A percentile compares a stretch with the other conserved stretches of the same genome.
Evolutionary conservation across 163 green algal genomes (phyloP).

Genomic region (Volvox carteri): DNA sequence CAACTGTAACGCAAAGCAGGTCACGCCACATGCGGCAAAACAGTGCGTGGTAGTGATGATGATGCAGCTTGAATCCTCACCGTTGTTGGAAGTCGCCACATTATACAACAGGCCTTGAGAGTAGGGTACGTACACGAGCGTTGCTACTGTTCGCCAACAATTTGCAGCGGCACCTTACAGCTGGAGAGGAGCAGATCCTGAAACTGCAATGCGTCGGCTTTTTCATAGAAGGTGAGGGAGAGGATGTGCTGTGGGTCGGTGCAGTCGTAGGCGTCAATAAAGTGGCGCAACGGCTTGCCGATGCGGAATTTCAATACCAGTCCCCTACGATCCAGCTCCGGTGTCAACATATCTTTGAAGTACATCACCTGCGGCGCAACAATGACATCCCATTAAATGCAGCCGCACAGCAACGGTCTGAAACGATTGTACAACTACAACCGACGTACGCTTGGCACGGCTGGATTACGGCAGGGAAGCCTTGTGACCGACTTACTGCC

Average conservation of each 20-base stretch:
- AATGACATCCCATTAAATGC: not conserved
- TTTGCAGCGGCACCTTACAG: slow-evolving; percentile 33
- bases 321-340: slow-evolving; percentile 2
- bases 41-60: no score
- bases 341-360: slow-evolving; percentile 28
- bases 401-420: no score
- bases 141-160: slow-evolving; percentile 7
- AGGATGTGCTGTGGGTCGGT: slow-evolving; percentile 25
- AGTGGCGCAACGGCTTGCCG: slow-evolving; percentile 36
- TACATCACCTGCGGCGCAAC: slow-evolving; percentile 39
- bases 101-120: no score
- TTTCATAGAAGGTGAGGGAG: slow-evolving; percentile 25
- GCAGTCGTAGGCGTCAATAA: slow-evolving; percentile 41
- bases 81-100: no score
- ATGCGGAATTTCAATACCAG: slow-evolving; percentile 25
- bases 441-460: no score
- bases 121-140: not conserved
- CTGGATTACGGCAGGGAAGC: no score
- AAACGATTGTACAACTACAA: no score
- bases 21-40: no score
- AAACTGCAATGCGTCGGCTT: slow-evolving; percentile 16
- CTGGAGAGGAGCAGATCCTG: not conserved
- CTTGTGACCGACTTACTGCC: no score
- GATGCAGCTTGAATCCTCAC: no score
- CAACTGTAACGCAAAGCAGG: no score